Percentiles rank a stretch among this genome's conserved stretches.
Evolutionary conservation across 2,329 filamentous ascomycete genomes (phyloP).

Genomic region (Ophiocordyceps robertsii): DNA sequence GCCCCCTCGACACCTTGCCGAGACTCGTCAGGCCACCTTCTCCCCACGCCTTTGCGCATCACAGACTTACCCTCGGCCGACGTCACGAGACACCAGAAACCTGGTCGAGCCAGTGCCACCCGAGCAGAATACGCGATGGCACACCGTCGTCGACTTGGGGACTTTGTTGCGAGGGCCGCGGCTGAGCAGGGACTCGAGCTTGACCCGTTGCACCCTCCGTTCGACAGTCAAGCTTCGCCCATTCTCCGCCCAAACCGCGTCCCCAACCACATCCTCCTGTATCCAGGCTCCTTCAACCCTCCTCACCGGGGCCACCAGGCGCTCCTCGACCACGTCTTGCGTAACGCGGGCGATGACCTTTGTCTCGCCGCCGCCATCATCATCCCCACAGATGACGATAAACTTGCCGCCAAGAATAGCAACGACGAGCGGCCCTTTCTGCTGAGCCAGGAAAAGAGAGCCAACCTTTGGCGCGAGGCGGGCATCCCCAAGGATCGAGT

Average conservation of each 20-base stretch:
- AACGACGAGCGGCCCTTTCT: constrained; percentile 3
- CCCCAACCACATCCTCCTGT: constrained; percentile 17
- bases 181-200: not conserved
- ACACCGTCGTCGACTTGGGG: not conserved
- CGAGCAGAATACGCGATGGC: too few species aligned
- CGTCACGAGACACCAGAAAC: too few species aligned
- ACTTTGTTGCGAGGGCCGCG: not conserved
- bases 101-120: too few species aligned
- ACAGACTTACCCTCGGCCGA: too few species aligned
- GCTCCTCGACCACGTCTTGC: constrained; percentile 16
- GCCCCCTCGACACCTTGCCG: too few species aligned
- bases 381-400: constrained; percentile 11
- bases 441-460: constrained; percentile 10
- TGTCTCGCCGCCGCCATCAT: constrained; percentile 18
- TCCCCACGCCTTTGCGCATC: too few species aligned
- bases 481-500: constrained; percentile 7
- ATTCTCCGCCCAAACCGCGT: not conserved
- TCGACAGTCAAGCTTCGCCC: not conserved
- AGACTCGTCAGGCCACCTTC: too few species aligned
- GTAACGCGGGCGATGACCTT: constrained; percentile 13
- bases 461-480: constrained; percentile 11
- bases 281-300: constrained; percentile 23
- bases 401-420: constrained; percentile 10
- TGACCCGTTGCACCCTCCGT: not conserved
- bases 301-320: constrained; percentile 20